Conservation (phyloP, 352 stramenopile genomes). For the Globisporangium alternatum region DNA sequence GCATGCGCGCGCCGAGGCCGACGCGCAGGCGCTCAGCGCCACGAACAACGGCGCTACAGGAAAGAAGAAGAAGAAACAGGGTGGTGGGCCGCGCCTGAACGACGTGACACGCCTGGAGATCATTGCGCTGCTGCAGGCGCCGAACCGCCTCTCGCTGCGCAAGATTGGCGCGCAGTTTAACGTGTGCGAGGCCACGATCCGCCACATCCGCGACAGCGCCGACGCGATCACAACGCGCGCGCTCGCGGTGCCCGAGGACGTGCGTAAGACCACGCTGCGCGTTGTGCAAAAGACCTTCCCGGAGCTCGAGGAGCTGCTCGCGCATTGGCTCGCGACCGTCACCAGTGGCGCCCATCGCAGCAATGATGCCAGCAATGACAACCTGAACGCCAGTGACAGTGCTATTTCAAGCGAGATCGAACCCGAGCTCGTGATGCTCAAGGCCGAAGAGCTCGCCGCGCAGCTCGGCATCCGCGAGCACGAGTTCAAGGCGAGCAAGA, state of each 20-base stretch:
- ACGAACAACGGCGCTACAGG: neutral
- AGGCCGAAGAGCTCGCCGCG: constrained; percentile 12
- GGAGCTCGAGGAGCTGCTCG: constrained; percentile 15
- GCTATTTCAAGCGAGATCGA: neutral
- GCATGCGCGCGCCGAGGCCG: constrained; percentile 1
- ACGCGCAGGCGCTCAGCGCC: neutral
- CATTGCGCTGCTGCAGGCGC: constrained; percentile 11
- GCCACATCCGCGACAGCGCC: constrained; percentile 17
- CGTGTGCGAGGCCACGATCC: constrained; percentile 17
- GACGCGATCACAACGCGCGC: constrained; percentile 13
- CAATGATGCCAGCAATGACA: neutral
- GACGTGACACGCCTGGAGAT: constrained; percentile 19
- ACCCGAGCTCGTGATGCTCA: constrained; percentile 4
- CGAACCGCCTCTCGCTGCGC: constrained; percentile 13
- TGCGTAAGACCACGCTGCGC: constrained; percentile 14
- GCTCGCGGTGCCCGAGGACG: constrained; percentile 13
- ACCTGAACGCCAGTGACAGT: neutral
- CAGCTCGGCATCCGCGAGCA: constrained; percentile 8
- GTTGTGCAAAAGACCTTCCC: constrained; percentile 15
- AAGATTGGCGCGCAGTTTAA: constrained; percentile 13
- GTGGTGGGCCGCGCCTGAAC: constrained; percentile 15
- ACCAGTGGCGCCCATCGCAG: neutral
- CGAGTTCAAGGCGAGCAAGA: constrained; percentile 15
- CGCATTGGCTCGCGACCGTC: constrained; percentile 6
- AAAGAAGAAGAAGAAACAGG: constrained; percentile 13